These are phyloP conservation scores for Bipolaris gigantea DNA, from an alignment of 2,329 filamentous ascomycete species.

Conservation along the genomic window DNA sequence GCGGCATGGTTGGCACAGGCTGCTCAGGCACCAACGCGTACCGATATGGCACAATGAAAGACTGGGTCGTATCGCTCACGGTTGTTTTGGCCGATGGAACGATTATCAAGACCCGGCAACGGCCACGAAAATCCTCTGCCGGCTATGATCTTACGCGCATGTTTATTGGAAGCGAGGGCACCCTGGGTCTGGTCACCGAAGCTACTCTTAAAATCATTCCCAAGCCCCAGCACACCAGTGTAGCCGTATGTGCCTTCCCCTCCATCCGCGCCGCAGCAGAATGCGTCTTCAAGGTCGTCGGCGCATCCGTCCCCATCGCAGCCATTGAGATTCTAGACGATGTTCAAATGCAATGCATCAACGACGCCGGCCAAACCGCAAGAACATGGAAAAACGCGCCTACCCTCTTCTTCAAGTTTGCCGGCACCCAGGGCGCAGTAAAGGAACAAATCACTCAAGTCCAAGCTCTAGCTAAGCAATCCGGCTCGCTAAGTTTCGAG, in stretches of 20 bases:
- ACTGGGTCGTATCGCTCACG: constrained; percentile 86
- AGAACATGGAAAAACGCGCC: constrained; percentile 69
- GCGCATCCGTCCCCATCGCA: constrained; percentile 78
- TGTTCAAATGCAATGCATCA: constrained; percentile 79
- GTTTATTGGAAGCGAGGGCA: constrained; percentile 90
- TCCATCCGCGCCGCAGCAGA: constrained; percentile 71
- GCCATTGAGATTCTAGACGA: constrained; percentile 94
- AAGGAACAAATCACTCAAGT: constrained; percentile 78
- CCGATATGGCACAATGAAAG: constrained; percentile 90
- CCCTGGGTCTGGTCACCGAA: constrained; percentile 87
- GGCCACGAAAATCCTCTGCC: constrained; percentile 85
- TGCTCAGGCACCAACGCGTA: constrained; percentile 86
- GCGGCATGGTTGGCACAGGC: constrained; percentile 80
- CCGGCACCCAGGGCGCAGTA: constrained; percentile 67
- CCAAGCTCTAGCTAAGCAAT: constrained; percentile 59
- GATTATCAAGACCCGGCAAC: constrained; percentile 83
- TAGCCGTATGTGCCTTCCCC: constrained; percentile 71
- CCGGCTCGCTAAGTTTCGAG: constrained; percentile 68
- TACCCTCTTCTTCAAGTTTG: constrained; percentile 77
- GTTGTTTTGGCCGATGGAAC: constrained; percentile 90
- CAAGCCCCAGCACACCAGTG: constrained; percentile 75
- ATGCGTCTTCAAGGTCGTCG: constrained; percentile 79
- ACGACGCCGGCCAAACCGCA: constrained; percentile 64
- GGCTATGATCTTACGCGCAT: constrained; percentile 90
- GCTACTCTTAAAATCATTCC: constrained; percentile 85